Conservation (phyloP, 495 filamentous ascomycete genomes). For the Tuber brumale region DNA sequence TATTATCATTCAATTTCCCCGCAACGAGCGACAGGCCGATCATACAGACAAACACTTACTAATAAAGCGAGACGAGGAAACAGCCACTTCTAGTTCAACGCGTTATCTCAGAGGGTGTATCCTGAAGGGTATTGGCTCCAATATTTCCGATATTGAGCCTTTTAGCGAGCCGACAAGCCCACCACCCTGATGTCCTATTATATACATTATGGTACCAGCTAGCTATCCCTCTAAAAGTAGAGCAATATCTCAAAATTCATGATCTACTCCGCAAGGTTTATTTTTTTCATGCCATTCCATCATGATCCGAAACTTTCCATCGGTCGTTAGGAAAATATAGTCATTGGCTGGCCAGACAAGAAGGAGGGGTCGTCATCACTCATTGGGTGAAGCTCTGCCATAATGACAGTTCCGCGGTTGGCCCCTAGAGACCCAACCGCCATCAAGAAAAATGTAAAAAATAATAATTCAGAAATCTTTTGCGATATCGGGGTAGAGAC, state of each 20-base stretch:
- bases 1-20: constrained; percentile 14
- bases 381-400: not conserved
- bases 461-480: not conserved
- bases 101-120: not conserved
- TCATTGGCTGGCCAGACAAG: not conserved
- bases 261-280: not conserved
- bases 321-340: not conserved
- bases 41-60: not conserved
- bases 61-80: not conserved
- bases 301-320: not conserved
- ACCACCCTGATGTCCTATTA: not conserved
- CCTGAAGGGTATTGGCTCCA: not conserved
- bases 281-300: not conserved
- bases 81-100: not conserved
- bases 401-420: not conserved
- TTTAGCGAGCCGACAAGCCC: not conserved
- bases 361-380: not conserved
- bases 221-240: not conserved
- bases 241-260: not conserved
- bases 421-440: not conserved
- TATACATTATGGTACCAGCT: not conserved
- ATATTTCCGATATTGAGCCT: not conserved
- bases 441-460: not conserved
- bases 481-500: not conserved
- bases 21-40: not conserved